These are phyloP conservation scores for Adansonia madagascariensis DNA, from an alignment of 441 rosid species.

Conservation along the genomic window DNA sequence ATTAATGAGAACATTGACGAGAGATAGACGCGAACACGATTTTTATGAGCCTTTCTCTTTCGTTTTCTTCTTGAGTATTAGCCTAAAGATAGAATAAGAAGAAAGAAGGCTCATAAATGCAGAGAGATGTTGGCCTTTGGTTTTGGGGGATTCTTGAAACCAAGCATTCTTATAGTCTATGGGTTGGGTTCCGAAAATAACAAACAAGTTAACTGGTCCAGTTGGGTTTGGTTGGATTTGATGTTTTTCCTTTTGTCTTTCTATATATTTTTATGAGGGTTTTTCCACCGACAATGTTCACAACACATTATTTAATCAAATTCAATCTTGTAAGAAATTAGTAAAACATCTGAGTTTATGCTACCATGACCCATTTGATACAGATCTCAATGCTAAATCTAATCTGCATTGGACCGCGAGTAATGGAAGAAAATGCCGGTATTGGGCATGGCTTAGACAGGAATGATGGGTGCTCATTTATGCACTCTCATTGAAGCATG, in stretches of 20 bases:
- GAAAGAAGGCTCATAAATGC: neutral
- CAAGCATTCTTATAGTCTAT: neutral
- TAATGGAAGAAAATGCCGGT: neutral
- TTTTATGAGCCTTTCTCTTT: conserved; percentile 5
- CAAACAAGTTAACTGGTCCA: neutral
- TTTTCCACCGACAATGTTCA: neutral
- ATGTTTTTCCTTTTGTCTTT: neutral
- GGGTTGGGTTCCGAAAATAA: neutral
- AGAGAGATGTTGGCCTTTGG: neutral
- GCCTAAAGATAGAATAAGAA: neutral
- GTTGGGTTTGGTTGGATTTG: neutral
- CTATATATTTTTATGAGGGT: too few species aligned
- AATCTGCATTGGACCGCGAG: too few species aligned
- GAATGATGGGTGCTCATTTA: neutral
- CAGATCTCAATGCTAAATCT: too few species aligned
- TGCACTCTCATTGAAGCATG: neutral
- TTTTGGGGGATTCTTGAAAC: neutral
- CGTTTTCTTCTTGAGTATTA: too few species aligned
- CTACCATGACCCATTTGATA: too few species aligned
- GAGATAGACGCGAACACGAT: conserved; percentile 9
- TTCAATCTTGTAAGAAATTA: too few species aligned
- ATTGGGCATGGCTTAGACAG: neutral
- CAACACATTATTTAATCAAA: too few species aligned
- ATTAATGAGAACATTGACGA: conserved; percentile 53
- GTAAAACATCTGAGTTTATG: too few species aligned